Conservation (phyloP, 371 early-diverging fungal species). For the Mortierella sp. region DNA sequence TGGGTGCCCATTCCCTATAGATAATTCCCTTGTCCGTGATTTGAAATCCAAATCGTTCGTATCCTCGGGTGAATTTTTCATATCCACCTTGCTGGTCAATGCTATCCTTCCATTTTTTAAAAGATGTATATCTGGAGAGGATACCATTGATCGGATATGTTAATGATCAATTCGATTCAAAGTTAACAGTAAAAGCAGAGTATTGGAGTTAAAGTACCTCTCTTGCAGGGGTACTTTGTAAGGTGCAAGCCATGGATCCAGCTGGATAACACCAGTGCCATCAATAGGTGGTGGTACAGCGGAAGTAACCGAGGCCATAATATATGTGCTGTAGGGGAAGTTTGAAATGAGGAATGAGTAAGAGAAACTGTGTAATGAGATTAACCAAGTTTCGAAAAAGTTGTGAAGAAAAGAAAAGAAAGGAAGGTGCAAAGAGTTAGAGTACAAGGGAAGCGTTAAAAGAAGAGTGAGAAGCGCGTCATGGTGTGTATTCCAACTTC, state of each 20-base stretch:
- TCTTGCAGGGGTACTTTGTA: constrained; percentile 66
- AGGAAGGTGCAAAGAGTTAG: no score
- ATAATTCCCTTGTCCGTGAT: constrained; percentile 70
- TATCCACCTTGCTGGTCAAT: constrained; percentile 84
- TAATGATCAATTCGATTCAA: no score
- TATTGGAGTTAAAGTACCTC: constrained; percentile 60
- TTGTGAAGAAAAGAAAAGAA: not conserved
- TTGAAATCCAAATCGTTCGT: constrained; percentile 86
- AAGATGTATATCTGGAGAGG: constrained; percentile 62
- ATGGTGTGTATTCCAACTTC: no score
- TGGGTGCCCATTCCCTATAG: constrained; percentile 98
- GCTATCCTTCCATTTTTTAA: constrained; percentile 71
- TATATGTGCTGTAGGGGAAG: no score
- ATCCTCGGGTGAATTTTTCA: constrained; percentile 85
- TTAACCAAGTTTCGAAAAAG: not conserved
- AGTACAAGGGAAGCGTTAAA: no score
- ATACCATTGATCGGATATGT: no score
- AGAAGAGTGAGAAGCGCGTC: no score
- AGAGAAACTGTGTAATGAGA: not conserved
- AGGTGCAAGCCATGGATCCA: constrained; percentile 84
- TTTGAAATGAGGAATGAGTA: not conserved
- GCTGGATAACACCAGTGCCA: constrained; percentile 72
- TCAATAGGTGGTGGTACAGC: constrained; percentile 38
- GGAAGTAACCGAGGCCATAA: not conserved
- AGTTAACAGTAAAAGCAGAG: no score